Percentiles rank a stretch among this genome's conserved stretches.
Evolutionary conservation across 2,329 filamentous ascomycete species (phyloP).

Genomic region (Epichloe elymi): DNA sequence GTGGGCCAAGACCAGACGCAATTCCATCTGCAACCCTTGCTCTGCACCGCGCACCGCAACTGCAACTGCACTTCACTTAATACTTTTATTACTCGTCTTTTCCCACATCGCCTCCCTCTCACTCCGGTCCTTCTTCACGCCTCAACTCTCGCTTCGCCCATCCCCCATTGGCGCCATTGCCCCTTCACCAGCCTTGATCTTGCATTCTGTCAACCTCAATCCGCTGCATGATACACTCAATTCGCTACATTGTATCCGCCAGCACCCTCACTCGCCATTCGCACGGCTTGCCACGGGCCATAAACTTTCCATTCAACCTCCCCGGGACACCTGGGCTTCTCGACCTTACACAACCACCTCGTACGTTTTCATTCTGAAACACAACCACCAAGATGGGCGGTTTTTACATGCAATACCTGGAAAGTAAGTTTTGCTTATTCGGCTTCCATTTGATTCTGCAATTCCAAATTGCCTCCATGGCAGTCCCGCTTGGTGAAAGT

Average conservation of each 20-base stretch:
- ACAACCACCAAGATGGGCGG: slow-evolving; percentile 39
- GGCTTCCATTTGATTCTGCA: neutral
- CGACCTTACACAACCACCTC: slow-evolving; percentile 1
- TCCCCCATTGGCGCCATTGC: slow-evolving; percentile 40
- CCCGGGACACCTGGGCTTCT: slow-evolving; percentile 6
- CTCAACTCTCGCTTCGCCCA: slow-evolving; percentile 14
- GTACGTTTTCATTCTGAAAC: slow-evolving; percentile 13
- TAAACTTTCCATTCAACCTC: slow-evolving; percentile 6
- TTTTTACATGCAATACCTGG: slow-evolving; percentile 61
- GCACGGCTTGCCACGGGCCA: slow-evolving; percentile 4
- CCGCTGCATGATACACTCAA: neutral
- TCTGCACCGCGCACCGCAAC: neutral
- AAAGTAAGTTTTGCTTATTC: slow-evolving; percentile 45
- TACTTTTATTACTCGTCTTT: slow-evolving; percentile 6
- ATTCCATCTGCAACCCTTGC: neutral
- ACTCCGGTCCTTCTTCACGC: neutral
- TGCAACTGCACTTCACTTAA: neutral
- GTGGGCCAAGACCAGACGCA: neutral
- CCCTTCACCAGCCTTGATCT: slow-evolving; percentile 18
- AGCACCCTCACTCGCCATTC: neutral
- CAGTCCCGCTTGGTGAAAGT: neutral
- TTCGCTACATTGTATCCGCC: neutral
- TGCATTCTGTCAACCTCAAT: slow-evolving; percentile 1
- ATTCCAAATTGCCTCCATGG: neutral
- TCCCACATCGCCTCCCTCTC: slow-evolving; percentile 1